Base-by-base conservation (phyloP, 148 eudicot genomes). In the Vaccinium macrocarpon region DNA sequence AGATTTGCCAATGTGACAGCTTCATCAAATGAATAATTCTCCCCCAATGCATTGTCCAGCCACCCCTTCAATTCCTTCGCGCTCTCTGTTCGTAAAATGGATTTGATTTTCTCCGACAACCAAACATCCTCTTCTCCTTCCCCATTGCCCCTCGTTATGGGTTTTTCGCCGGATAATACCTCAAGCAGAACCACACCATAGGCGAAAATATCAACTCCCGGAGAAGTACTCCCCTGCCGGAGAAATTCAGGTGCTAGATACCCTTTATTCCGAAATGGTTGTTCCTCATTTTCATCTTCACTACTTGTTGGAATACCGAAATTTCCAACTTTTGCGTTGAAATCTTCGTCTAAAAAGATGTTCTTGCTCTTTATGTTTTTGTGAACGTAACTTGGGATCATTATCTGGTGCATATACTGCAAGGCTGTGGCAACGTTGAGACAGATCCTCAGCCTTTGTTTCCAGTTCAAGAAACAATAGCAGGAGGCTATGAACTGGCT, bases 401-500 rank as follows among this genome's bases (percentile, higher is more conserved):
- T 89, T 27, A 91, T 88, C 16, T 92, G 94, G 82, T 96, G 99
- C 97, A 94, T 91, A 77, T 92, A 91, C 66, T 94, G 94, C 68
- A 96, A 87, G 16, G 97, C 95, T 16, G 88, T 89, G 62, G 98
- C 99, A 8, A 94, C 91, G 76, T 92, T 95, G 5, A 96, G 87
- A 80, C 99, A 94, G 49, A 96, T 92, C 80, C 85, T 92, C 6
- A 96, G 81, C 93, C 99, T 89, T 38, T 93, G 98, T 61, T 81
- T 88, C 99, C 99, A 96, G 48, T 89, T 91, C 79, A 96, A 85
- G 84, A 94, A 96, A 75, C 98, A 93, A 80, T 84, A 84, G 82
- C 98, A 96, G 11, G 98, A 95, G 12, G 95, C 92, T 3, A 95
- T 95, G 84, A 95, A 95, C 8, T 94, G 98, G 90, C 94, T 95